Evolutionary conservation across 1,284 basidiomycete species (phyloP), one percentile per base, ranked within the genome.

Genomic region (Flammula alnicola): DNA sequence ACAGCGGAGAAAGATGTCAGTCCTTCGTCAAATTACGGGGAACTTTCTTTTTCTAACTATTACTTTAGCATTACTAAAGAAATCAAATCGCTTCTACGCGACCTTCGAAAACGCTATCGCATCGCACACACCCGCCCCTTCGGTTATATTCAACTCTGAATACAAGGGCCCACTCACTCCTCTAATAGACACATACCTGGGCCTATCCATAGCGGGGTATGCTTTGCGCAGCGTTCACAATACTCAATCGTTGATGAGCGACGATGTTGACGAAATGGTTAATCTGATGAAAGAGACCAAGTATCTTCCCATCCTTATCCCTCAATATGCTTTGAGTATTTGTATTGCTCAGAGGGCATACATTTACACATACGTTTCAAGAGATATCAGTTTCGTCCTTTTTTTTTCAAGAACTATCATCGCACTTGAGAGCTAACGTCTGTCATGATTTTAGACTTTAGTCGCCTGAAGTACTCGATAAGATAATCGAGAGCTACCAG

Each of bases 81-180:
- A 9, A 12, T n/a, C 8, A 43, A 12, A 10, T 33, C 26, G 36
- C 44, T 44, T 16, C 44, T 52, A 4, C 41, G 38, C 27, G 16
- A 36, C 26, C 19, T 52, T 16, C 50, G 50, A 11, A 31, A 33
- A 23, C 32, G 35, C 19, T 52, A 52, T 26, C 50, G 50, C 20
- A 16, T 47, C 11, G 39, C 44, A 9, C 44, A 47, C 26, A 42
- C 41, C 2, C 25, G 37, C 11, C 44, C 50, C 10, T 47, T 52
- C 26, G 27, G 37, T 4, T 26, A 38, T 12, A 30, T 33, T 6
- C 23, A 35, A 9, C 5, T n/a, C 26, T 7, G 17, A 38, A 23
- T 49, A 49, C n/a, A 31, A 32, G 7, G 40, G 27, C 6, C 32
- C 16, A 30, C 37, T 38, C 17, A 49, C 47, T 23, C 47, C 47